Percentiles rank a stretch among this genome's conserved stretches.
Evolutionary conservation across 2,329 filamentous ascomycete genomes (phyloP).

Genomic region (Aureobasidium vineae): DNA sequence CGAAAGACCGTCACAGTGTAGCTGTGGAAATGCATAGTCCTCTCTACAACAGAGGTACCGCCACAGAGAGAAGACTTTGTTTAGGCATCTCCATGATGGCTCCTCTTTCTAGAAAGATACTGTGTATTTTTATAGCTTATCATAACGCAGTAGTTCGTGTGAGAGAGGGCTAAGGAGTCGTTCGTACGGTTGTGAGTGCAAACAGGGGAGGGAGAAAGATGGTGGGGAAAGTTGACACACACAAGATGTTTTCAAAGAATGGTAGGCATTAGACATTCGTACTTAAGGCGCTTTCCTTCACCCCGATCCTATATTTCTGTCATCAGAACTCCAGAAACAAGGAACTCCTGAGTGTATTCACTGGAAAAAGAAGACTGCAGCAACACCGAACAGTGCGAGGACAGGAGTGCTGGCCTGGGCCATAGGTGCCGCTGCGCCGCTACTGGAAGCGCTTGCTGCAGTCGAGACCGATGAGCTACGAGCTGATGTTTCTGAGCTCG

Average conservation of each 20-base stretch:
- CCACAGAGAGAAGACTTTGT: no score
- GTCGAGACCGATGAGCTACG: constrained; percentile 29
- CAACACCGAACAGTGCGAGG: constrained; percentile 43
- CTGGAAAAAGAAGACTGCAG: constrained; percentile 42
- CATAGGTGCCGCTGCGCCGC: constrained; percentile 27
- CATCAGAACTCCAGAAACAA: constrained; percentile 5
- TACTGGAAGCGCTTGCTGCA: constrained; percentile 3
- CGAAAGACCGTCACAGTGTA: no score
- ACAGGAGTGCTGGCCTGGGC: constrained; percentile 40
- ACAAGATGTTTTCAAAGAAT: neutral
- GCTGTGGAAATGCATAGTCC: no score
- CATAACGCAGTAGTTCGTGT: no score
- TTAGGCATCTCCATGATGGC: no score
- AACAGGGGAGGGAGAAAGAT: neutral
- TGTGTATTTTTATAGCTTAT: no score
- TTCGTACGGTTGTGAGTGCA: no score
- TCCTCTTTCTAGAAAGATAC: no score
- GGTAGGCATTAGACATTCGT: constrained; percentile 21
- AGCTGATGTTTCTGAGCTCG: constrained; percentile 15
- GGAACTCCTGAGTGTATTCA: constrained; percentile 2
- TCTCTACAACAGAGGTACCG: no score
- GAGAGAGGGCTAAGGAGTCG: no score
- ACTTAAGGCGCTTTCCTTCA: neutral
- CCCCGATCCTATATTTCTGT: neutral
- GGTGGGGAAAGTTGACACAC: neutral